Base-by-base conservation (phyloP, 2,329 filamentous ascomycete genomes). In the Colletotrichum limetticola region DNA sequence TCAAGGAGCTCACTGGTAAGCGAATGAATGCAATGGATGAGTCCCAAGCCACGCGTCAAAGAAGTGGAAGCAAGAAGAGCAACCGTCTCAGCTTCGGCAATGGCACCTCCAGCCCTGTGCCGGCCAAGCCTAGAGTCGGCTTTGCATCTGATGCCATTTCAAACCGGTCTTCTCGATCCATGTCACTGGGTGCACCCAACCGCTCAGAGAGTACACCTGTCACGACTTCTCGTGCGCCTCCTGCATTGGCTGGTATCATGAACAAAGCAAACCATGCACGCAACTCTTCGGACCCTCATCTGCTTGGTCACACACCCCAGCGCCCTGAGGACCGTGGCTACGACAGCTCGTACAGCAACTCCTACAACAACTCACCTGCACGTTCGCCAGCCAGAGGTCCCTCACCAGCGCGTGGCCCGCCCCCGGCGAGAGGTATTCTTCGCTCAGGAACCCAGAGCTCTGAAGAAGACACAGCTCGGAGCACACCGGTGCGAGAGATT, bases 1-100 rank as follows among this genome's bases (percentile, higher is more conserved):
- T 99, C 80, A 98, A 98, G 83, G 95, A 98, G 71, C 86, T 96
- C 57, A 98, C 96, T 0, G 91, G 93, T 5, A 91, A 90, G 67
- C 91, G 95, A 26, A 96, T 97, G 90, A 91, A 90, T 32, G 88
- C 86, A 19, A 85, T 90, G 61, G 71, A 65, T 8, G 88, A 89
- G n/a, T 52, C 46, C 14, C 56, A 68, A 9, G 77, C 80, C 28
- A 78, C 79, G 16, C 79, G 81, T 35, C 85, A 86, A 72, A 86
- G 88, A 69, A 87, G 88, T 73, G 90, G 88, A 75, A 91, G 91
- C 76, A 87, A 89, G 59, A 89, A 86, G 76, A 89, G 86, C 76
- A 89, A 87, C 68, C 86, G 89, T 28, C 81, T 90, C 37, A 91
- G 90, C 79, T 86, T 88, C 74, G 86, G 86, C 3, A 85, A 79